Evolutionary conservation across 495 filamentous ascomycete species (phyloP), one percentile per base, ranked within the genome.

Genomic region (Gamarada debralockiae): DNA sequence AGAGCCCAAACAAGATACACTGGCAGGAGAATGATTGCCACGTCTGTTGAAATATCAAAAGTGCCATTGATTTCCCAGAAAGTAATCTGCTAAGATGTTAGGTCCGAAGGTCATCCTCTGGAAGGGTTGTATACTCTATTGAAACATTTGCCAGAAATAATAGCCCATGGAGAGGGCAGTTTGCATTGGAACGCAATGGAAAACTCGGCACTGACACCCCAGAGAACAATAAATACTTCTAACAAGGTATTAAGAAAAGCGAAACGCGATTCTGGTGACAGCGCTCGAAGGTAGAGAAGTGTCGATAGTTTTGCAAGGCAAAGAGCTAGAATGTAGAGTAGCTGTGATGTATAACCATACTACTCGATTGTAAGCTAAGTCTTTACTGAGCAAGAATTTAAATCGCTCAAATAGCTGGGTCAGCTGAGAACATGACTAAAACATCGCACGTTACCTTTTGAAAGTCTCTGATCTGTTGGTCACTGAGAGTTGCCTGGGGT

Each of bases 151-250:
- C 56, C 46, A 2, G 57, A 56, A 14, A 65, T 24, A 23, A 57
- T 54, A 29, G 56, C 55, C 59, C 64, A 67, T 45, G 59, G 55
- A 14, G 44, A 31, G 18, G 62, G 62, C 15, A 63, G 48, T n/a
- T 50, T 48, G 39, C 59, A 65, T 31, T 65, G 64, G 34, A 65
- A 62, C 7, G 59, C 57, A 8, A 59, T 56, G n/a, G 55, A 49
- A 24, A 63, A 37, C 4, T 59, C 31, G 4, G 65, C 51, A 10
- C 29, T 23, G 6, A 61, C 6, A 15, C 48, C 50, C 62, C 62
- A 63, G 4, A 57, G 42, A 14, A 61, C 8, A 14, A 59, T 56
- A 42, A 59, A 56, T 15, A 48, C 3, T 44, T 47, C 18, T 12
- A 24, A 14, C 9, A 48, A 5, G 14, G 4, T 25, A n/a, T 17